Evolutionary conservation across 2,329 filamentous ascomycete species (phyloP), one percentile per base, ranked within the genome.

Genomic region (Cladosporium sp.): DNA sequence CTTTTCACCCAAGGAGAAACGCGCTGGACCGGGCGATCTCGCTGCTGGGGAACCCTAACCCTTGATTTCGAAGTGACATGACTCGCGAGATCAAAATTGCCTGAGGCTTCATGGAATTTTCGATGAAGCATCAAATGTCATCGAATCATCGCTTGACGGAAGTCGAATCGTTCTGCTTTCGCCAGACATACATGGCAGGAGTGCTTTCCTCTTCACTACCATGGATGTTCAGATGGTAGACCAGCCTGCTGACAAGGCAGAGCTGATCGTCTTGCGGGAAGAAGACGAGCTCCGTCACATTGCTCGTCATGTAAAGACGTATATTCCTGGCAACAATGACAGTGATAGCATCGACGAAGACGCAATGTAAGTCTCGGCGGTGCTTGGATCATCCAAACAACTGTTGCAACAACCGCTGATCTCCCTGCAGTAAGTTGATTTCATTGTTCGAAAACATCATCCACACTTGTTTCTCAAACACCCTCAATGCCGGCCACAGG

Each of bases 401-500:
- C 24, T 51, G 7, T 51, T 41, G 44, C 22, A 32, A 24, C 32
- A 34, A 22, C 43, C 32, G 48, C 48, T 52, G 50, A 52, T 37
- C 20, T 24, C 17, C 27, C 37, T 27, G n/a, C 36, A 62, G 60
- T 52, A 38, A 44, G 18, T 53, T 64, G 17, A 22, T 51, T 11
- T 20, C 15, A 41, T 53, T 53, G 17, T 39, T 63, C 19, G 48
- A 60, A 34, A 24, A 56, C 40, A 54, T 62, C 24, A 51, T 61
- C 22, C 30, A 49, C 37, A 59, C 61, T 39, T 44, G 50, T 54
- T 43, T 43, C 37, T 47, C 43, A 27, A 36, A 53, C 11, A 47
- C 43, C 2, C 52, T 67, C 18, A 58, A 42, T 38, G 59, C 64
- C 29, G 61, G 67, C 13, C 72, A 76, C 56, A 65, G 71, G 44